Percentiles rank a stretch among this genome's conserved stretches.
Evolutionary conservation across 345 rosid species (phyloP).

Genomic region (Eucalyptus victrix): DNA sequence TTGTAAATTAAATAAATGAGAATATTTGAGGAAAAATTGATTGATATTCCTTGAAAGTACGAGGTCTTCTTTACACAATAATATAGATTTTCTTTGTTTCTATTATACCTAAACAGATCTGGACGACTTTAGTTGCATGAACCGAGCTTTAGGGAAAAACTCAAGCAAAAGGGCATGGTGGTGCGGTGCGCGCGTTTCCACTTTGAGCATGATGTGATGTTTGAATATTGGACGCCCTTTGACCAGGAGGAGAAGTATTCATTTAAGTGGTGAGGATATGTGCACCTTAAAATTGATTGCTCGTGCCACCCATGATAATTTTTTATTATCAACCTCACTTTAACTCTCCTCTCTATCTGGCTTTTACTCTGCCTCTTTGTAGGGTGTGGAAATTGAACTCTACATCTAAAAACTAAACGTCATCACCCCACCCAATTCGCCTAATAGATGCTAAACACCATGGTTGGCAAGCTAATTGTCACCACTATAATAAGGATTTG

Average conservation of each 20-base stretch:
- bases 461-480: neutral
- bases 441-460: neutral
- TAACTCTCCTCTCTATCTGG: neutral
- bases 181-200: neutral
- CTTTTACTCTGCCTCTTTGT: neutral
- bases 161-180: neutral
- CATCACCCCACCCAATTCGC: neutral
- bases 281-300: neutral
- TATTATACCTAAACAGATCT: neutral
- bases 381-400: neutral
- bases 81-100: neutral
- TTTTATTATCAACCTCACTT: neutral
- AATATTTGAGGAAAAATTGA: neutral
- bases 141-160: neutral
- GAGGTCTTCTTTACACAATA: neutral
- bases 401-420: neutral
- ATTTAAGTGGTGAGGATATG: neutral
- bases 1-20: neutral
- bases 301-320: neutral
- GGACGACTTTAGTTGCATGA: neutral
- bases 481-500: neutral
- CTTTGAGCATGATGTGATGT: neutral
- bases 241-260: neutral
- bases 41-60: neutral
- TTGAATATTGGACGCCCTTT: neutral